Conservation (phyloP, 1,284 basidiomycete species). For the Leccinum fuscescens region DNA sequence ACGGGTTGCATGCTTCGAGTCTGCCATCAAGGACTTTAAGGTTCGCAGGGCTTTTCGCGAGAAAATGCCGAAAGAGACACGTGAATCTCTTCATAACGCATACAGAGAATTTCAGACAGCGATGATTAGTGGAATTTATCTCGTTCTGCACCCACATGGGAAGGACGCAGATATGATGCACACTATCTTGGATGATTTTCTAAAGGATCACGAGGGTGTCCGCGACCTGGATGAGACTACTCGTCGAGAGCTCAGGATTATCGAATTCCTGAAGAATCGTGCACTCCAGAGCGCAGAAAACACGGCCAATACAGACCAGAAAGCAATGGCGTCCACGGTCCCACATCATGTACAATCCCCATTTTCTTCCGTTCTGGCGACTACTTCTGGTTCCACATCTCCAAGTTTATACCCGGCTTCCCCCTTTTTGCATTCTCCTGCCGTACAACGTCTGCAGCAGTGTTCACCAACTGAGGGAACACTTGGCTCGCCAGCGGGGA, state of each 20-base stretch:
- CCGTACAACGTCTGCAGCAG: conserved; percentile 63
- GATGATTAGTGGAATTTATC: conserved; percentile 83
- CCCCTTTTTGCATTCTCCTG: conserved; percentile 48
- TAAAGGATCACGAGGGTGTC: conserved; percentile 67
- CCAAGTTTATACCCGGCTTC: conserved; percentile 30
- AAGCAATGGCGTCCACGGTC: conserved; percentile 34
- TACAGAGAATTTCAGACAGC: conserved; percentile 84
- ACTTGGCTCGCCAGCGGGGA: conserved; percentile 50
- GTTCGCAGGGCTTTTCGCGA: conserved; percentile 67
- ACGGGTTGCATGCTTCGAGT: conserved; percentile 75
- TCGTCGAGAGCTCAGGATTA: conserved; percentile 73
- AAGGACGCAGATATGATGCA: conserved; percentile 69
- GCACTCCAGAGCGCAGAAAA: conserved; percentile 52
- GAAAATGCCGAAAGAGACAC: conserved; percentile 56
- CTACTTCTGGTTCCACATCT: conserved; percentile 27
- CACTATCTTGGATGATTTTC: conserved; percentile 72
- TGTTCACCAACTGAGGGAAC: conserved; percentile 40
- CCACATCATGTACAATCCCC: conserved; percentile 31
- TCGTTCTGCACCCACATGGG: conserved; percentile 73
- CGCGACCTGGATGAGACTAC: conserved; percentile 79
- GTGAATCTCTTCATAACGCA: conserved; percentile 70
- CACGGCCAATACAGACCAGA: conserved; percentile 16
- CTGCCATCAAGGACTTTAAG: conserved; percentile 72
- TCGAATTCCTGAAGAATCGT: conserved; percentile 72
- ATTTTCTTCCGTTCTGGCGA: conserved; percentile 39